Evolutionary conservation across 495 filamentous ascomycete genomes (phyloP), one percentile per base, ranked within the genome.

Genomic region (Evernia prunastri): DNA sequence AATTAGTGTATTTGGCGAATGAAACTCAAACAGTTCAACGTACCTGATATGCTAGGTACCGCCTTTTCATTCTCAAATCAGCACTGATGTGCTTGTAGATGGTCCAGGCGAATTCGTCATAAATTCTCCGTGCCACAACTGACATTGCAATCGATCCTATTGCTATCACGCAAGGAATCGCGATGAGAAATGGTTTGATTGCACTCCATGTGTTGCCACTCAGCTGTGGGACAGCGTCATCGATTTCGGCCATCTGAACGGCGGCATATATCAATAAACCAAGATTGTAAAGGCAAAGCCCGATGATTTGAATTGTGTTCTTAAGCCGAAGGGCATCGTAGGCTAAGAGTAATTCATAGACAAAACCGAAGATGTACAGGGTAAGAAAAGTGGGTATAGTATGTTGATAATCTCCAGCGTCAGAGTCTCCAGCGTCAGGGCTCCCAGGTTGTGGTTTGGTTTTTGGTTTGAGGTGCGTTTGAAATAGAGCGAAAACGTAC

Each of bases 21-120:
- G 51, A 20, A 36, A 20, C n/a, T 42, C 20, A 54, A 27, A 27
- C 36, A 31, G 15, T 45, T 29, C 27, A 43, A 63, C 53, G 36
- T 63, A 96, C 93, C 87, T 98, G 94, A 73, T 96, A 98, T 49
- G 91, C 89, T 63, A 97, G 82, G 80, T 96, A 97, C 66, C 94
- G 83, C 75, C 93, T 87, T 82, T 96, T 97, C 88, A 98, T 91
- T 68, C 89, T 86, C 72, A 97, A 82, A 80, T 98, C 94, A 40
- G 94, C 94, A 72, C 91, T 95, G 77, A 98, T 97, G 74, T 96
- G 92, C 79, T 98, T 97, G 75, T 97, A 92, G 72, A 98, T 97
- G 56, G 92, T 95, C 94, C 94, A 98, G 5, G 94, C 92, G 74
- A 98, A 98, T 73, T 97, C 95, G 72, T 96, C 91, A 71, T 98